Base-by-base conservation (phyloP, 2,329 filamentous ascomycete species). In the Fusarium proliferatum region DNA sequence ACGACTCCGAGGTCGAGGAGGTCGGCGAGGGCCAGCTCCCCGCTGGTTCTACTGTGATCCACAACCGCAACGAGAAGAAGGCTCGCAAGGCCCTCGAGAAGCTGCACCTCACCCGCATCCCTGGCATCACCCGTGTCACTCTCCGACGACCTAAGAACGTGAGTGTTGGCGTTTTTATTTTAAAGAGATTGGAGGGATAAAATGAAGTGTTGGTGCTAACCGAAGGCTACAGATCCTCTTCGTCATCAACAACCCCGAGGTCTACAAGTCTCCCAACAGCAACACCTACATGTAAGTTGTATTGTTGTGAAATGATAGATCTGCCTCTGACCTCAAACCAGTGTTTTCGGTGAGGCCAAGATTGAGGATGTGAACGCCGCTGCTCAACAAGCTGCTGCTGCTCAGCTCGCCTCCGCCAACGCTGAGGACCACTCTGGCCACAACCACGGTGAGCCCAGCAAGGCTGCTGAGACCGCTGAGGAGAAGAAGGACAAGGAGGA, bases 11-110 rank as follows among this genome's bases (percentile, higher is more conserved):
- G 80, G 92, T 89, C 79, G 95, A 96, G 80, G 93, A 97, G 80
- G 93, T 93, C 79, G 92, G 90, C 80, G 95, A 96, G 84, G 92
- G 90, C 73, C 90, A 90, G 78, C 84, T 90, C 77, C 94, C 96
- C 83, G 92, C 93, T 78, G 96, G 96, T 82, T 94, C 95, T 81
- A 91, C 93, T 82, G 91, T 96, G 80, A 92, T 99, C 82, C 96
- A 98, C 91, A 97, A 94, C 83, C 95, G 96, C 86, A 98, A 98
- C 88, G 96, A 99, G 93, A 99, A 99, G 94, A 99, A 99, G 92
- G 97, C 96, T 81, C 93, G 96, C 88, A 99, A 99, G 91, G 95
- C 95, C 82, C 97, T 99, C 84, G 94, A 95, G 86, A 99, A 99
- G 92, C 92, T 98, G 83, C 95, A 97, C 84, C 89, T 99, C 84